Percentiles rank a stretch among this genome's conserved stretches.
These are phyloP conservation scores for Ogataea populi-albae DNA, from an alignment of 805 yeast species.

Conservation along the genomic window DNA sequence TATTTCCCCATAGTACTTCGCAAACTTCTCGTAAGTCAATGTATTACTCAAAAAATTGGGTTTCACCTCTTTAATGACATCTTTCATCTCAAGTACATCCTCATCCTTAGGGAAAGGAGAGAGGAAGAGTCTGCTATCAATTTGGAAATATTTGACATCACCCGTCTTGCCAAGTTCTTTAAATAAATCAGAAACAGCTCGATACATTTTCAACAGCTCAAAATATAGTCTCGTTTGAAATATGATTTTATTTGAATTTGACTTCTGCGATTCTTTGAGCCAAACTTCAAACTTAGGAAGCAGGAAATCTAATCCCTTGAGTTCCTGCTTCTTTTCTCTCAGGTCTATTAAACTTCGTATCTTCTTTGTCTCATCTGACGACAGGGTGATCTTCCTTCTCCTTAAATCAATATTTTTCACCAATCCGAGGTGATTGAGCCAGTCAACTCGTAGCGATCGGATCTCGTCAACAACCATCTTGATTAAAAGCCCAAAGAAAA, in stretches of 20 bases:
- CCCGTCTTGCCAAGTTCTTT: background rate
- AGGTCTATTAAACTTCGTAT: too few species aligned
- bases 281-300: too few species aligned
- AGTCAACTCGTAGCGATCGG: too few species aligned
- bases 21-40: background rate
- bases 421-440: too few species aligned
- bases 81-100: background rate
- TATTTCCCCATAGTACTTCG: background rate
- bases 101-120: conserved; percentile 2
- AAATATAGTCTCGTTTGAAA: background rate
- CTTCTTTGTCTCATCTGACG: too few species aligned
- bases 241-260: background rate
- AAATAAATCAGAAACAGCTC: conserved; percentile 1
- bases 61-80: background rate
- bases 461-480: background rate
- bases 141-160: background rate
- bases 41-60: background rate
- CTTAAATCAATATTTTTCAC: too few species aligned
- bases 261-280: too few species aligned
- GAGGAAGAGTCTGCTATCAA: background rate
- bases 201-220: conserved; percentile 2
- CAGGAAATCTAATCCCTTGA: too few species aligned
- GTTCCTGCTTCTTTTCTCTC: too few species aligned
- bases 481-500: too few species aligned
- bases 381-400: too few species aligned